phyloP scores from a whole-genome alignment of 1,139 yeast genomes.

The Fermentozyma sake region DNA sequence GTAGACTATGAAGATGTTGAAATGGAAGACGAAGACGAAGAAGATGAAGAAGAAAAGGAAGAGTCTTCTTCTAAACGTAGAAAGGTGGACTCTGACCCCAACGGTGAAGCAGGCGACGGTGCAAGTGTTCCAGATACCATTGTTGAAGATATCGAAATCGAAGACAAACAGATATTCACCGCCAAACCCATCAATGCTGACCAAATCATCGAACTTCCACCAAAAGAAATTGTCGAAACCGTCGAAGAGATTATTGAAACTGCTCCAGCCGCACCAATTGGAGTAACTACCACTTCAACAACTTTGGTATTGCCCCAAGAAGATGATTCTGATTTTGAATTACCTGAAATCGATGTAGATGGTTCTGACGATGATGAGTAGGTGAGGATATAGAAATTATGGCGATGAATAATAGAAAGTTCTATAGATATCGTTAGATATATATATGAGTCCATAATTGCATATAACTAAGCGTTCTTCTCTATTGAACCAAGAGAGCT shows the following conservation, averaged over 20 bases:
- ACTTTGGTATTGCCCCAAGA: slow-evolving; percentile 16
- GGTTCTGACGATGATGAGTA: slow-evolving; percentile 20
- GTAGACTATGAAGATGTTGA: slow-evolving; percentile 17
- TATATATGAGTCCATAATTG: no score
- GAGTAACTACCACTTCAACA: slow-evolving; percentile 1
- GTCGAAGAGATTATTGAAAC: not conserved
- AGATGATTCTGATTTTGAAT: slow-evolving; percentile 50
- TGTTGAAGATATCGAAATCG: slow-evolving; percentile 10
- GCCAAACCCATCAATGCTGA: slow-evolving; percentile 6
- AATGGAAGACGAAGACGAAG: slow-evolving; percentile 13
- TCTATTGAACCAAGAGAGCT: no score
- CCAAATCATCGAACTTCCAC: slow-evolving; percentile 8
- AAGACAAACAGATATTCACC: slow-evolving; percentile 5
- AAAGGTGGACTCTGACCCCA: slow-evolving; percentile 3
- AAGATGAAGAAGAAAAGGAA: slow-evolving; percentile 14
- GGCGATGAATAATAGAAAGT: no score
- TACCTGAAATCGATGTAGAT: slow-evolving; percentile 54
- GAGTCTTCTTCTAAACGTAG: slow-evolving; percentile 7
- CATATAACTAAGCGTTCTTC: no score
- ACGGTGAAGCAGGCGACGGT: slow-evolving; percentile 2
- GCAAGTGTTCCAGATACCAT: slow-evolving; percentile 1
- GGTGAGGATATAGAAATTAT: no score
- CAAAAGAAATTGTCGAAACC: slow-evolving; percentile 2
- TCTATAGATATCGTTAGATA: no score
- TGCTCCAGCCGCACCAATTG: slow-evolving; percentile 1